Evolutionary conservation across 495 filamentous ascomycete species (phyloP), one percentile per base, ranked within the genome.

Genomic region (Chaetomium fimeti): DNA sequence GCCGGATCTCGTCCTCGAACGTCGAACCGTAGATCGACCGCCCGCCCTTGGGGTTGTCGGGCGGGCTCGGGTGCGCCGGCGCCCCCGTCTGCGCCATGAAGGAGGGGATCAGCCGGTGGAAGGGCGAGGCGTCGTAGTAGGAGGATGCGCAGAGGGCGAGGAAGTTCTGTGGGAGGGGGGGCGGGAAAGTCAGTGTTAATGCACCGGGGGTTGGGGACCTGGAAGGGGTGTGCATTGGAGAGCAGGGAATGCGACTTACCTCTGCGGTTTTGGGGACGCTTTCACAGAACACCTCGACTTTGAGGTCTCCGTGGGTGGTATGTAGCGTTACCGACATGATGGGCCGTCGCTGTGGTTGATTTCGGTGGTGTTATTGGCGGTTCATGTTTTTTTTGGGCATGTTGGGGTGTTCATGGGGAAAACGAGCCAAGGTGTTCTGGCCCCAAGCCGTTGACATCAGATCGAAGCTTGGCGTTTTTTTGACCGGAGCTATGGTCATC

Each of bases 271-370:
- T 88, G 57, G 94, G 94, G 29, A 95, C 91, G 69, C 88, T 87
- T 79, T 96, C 91, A 79, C 93, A 97, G 79, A 97, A 98, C 60
- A 98, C 80, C 74, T 98, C 94, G 74, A 98, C 86, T 77, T 98
- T 98, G 71, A 98, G 84, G 76, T 93, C 89, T 67, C 94, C 94
- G 60, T 88, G 83, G 20, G 87, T 89, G 48, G 94, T 98, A 79
- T 97, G 92, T 13, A 98, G 84, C 76, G 94, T 85, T 67, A 84
- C 80, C 25, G 83, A 85, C 85, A 87, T 87, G 64, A 48, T 74
- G 70, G 40, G 13, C 27, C 25, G 36, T 25, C 20, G 38, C 13
- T 54, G 60, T 36, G 8, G 5, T 32, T 32, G 36, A 27, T n/a
- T 36, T 36, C 7, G 55, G 52, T 20, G 51, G 3, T 51, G 49